Base-by-base conservation (phyloP, 1,284 basidiomycete genomes). In the Laetiporus sulphureus region DNA sequence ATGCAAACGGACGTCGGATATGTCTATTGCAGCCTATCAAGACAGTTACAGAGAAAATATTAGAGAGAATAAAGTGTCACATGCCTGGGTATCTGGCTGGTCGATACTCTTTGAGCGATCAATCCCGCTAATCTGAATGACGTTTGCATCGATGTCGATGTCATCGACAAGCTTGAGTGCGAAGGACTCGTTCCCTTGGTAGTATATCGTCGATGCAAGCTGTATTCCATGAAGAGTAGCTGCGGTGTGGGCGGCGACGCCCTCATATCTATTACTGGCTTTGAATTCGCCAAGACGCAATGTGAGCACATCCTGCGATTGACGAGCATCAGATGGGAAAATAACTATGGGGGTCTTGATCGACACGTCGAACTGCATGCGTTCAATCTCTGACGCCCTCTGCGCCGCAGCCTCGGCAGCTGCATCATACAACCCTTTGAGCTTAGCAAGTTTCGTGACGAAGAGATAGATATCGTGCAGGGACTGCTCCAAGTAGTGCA, bases 371-470 rank as follows among this genome's bases (percentile, higher is more conserved):
- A 95, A 98, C 59, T 89, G 81, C 88, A 99, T 93, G 45, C 82
- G 76, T 53, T 91, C 83, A 11, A 94, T 85, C 61, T 90, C 86
- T 25, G 91, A 82, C 3, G 94, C 96, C 38, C 81, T 78, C 58
- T 97, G 92, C 6, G 90, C 91, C 16, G 96, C 96, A 15, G 83
- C 95, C 59, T 88, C 80, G 4, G 91, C 89, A 6, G 95, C 91
- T n/a, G 92, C 83, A 62, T 99, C 95, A 57, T 99, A 99, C 6
- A 99, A 66, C 2, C 88, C 89, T 66, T 96, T 96, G 54, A 97
- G 77, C 50, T 82, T 84, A 2, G 92, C 91, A 41, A 99, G 83
- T 61, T 94, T 91, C 52, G 80, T 69, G 41, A 93, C 67, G 67
- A 95, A 99, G 18, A 81, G 62, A 55, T 91, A 89, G 24, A 99